Evolutionary conservation across 208 protist species (phyloP), one percentile per base, ranked within the genome.

Genomic region (Crithidia thermophila): DNA sequence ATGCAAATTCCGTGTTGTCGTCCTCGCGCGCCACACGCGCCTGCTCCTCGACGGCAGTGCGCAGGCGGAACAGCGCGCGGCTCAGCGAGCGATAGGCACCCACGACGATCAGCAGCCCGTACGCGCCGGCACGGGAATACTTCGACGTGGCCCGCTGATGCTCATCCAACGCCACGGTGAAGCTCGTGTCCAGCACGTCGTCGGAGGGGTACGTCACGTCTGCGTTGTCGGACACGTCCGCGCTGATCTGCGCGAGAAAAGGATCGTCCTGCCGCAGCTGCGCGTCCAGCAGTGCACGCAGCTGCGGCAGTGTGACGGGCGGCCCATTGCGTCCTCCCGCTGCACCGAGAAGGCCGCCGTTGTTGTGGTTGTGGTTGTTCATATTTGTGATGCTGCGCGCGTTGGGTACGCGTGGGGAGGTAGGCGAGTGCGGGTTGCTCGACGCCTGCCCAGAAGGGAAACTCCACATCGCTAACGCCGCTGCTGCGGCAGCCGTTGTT

Each of bases 51-150:
- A 84, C 78, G 11, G 76, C 79, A 6, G 53, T 56, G 16, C 84
- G 81, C 33, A 94, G 70, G 13, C 39, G 21, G 40, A 76, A 64
- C 0, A 94, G 67, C 10, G 60, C 72, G 25, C 67, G 57, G 27
- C 68, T 75, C 27, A 90, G 72, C 10, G 71, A 86, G 45, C 84
- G 81, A 51, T 83, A 84, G 55, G 80, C 72, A 4, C 81, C 73
- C 3, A 92, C 64, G 5, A 94, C 52, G 18, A 94, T 40, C 42
- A 94, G 52, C 34, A 79, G 40, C 2, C 75, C 85, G 52, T 84
- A 90, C 13, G 86, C 79, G 13, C 77, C 72, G 20, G 51, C n/a
- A n/a, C 53, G 16, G 10, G 59, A 36, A 49, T 27, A 57, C 33
- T 14, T 23, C 55, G 71, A 36, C 74, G 43, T 25, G 3, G 47